These are phyloP conservation scores for Alternaria solani DNA, from an alignment of 2,329 filamentous ascomycete genomes.

Conservation along the genomic window DNA sequence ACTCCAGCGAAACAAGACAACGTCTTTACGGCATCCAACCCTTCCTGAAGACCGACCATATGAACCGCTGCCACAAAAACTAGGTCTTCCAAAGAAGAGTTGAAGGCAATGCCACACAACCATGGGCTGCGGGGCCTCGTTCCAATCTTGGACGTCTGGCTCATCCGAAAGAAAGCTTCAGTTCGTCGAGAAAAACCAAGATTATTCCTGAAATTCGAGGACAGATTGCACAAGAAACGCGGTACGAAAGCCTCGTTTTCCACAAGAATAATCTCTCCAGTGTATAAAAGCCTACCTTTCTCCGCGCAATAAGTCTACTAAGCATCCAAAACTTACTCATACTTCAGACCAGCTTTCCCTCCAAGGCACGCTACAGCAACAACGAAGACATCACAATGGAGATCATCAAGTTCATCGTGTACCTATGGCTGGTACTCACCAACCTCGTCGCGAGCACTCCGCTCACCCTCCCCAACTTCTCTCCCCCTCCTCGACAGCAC, in stretches of 20 bases:
- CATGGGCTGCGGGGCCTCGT: not conserved
- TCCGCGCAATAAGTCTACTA: fast-evolving
- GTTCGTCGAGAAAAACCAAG: not conserved
- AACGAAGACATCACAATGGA: not conserved
- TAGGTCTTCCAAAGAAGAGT: too few species aligned
- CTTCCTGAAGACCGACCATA: too few species aligned
- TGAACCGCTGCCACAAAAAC: too few species aligned
- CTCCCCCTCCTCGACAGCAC: not conserved
- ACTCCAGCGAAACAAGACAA: too few species aligned
- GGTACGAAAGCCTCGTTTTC: not conserved
- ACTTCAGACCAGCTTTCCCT: too few species aligned
- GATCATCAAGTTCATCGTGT: fast-evolving
- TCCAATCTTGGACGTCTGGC: not conserved
- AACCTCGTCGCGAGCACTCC: not conserved
- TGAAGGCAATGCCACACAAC: too few species aligned
- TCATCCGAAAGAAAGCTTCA: not conserved
- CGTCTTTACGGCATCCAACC: too few species aligned
- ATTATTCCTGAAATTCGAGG: not conserved
- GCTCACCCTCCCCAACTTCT: fast-evolving
- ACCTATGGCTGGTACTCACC: not conserved
- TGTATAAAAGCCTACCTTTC: not conserved
- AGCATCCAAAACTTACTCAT: not conserved
- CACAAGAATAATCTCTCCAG: fast-evolving
- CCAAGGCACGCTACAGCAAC: too few species aligned
- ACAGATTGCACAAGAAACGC: not conserved